Base-by-base conservation (phyloP, 1,139 yeast species). In the Entelexis paramagnoliae region DNA sequence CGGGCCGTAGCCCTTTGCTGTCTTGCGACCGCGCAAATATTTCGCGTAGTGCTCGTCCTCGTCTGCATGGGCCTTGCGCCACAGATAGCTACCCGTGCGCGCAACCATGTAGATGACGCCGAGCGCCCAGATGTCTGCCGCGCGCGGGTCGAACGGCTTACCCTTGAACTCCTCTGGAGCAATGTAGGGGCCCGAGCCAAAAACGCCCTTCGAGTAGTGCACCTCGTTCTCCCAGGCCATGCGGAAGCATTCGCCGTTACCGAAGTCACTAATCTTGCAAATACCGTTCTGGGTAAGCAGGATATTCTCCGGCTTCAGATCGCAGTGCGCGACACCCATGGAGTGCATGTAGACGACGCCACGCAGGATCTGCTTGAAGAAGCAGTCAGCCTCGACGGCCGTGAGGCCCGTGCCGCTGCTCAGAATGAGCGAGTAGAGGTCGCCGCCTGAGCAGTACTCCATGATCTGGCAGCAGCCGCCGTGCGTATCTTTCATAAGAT, bases 71-170 rank as follows among this genome's bases (percentile, higher is more conserved):
- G 97, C 96, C 54, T 81, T 72, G 61, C 83, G 81, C 98, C 98
- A 91, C 53, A 91, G 69, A 63, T 89, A 95, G 52, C 95, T 75
- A 1, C 97, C 98, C 0, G 96, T 86, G 63, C 97, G 76, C 97
- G 91, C 89, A 10, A 96, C 96, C 96, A 91, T 88, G 67, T 89
- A 91, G 45, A 91, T 86, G 20, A 91, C 93, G 49, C 97, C 98
- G 67, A 94, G 83, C 0, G 97, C 84, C 98, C 98, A 91, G 46
- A 91, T 80, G 67, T 91, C 97, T 11, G 88, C 93, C 17, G 91
- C 79, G 46, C 97, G 72, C 2, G 97, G 93, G 65, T 91, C 97
- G 66, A 86, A 91, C 60, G 82, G 82, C 41, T 74, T 72, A 46
- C 76, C 78, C 2, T 77, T 75, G 65, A 81, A 91, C 66, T 88